Base-by-base conservation (phyloP, 805 yeast genomes). In the Candida michaelii region DNA sequence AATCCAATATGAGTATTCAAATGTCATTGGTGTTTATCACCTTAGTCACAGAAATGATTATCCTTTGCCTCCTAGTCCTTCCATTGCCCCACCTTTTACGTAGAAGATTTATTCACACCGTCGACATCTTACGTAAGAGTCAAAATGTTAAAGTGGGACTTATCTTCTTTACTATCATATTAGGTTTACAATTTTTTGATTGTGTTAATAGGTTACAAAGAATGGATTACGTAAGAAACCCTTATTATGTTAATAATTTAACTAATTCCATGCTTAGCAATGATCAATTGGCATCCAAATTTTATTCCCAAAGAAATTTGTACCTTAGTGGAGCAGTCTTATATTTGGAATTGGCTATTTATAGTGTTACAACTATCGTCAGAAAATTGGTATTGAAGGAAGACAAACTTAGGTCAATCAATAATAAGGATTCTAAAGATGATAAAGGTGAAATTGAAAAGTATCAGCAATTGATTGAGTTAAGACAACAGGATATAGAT, bases 261-360 rank as follows among this genome's bases (percentile, higher is more conserved):
- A 17, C 14, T 21, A 19, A 16, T 13, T 27, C 50, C 10, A 45
- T 62, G 25, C 63, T 74, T 35, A 66, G 73, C 31, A 60, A 68
- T 29, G 84, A 81, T 16, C 75, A 70, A 46, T 60, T 79, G 49
- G 85, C 84, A 4, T 65, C 77, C 36, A 76, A 80, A 46, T 80
- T 82, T 44, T 81, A 79, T 51, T 71, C 81, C 30, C 86, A 81
- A 58, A 69, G 87, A 55, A 81, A 81, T 50, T 65, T 79, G 31
- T 81, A 81, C 56, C 69, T 81, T 42, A 73, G 80, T 12, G 87
- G 86, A 7, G 83, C 82, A 7, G 81, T 80, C 4, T 59, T 81
- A 45, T 81, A 77, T 58, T 70, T 79, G 52, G 68, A 64, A 44
- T 49, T 80, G 36, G 77, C 82, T 8, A 79, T 80, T 43, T 71